Evolutionary conservation across 768 basidiomycete species (phyloP), one percentile per base, ranked within the genome.

Genomic region (Rhodotorula diobovata): DNA sequence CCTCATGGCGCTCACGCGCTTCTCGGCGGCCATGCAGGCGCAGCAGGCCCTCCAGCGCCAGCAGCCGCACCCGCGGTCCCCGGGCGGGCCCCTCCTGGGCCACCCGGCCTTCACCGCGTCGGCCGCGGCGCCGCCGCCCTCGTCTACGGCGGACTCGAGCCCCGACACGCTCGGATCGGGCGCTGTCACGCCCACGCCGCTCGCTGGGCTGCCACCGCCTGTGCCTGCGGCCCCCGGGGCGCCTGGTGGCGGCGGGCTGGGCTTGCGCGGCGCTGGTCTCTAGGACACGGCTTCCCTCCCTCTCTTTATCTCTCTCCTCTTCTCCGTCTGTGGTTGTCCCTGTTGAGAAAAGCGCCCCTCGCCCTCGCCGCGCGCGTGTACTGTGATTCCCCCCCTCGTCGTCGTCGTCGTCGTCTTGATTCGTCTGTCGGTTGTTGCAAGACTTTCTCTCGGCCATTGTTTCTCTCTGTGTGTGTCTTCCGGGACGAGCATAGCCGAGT

Each of bases 1-100:
- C 30, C 11, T 66, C n/a, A 61, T 66, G 48, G 70, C 73, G 14
- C 63, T 75, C 43, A 69, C 70, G 8, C 59, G 70, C 21, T 75
- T 71, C 41, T 70, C 73, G 30, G 70, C 61, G 32, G 66, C 54
- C 28, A 63, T 71, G 70, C 70, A 71, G 50, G 50, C 65, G 12
- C 55, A 66, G 48, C 58, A 39, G 18, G 59, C 51, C 14, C 51
- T 30, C 12, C 51, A 53, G 51, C 51, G 28, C 28, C n/a, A 7
- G 51, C 51, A 30, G 51, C n/a, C n/a, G n/a, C 51, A 53, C 12
- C 28, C n/a, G 10, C 51, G 51, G 14, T 50, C 48, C 25, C 48
- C 48, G 8, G 25, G 48, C 25, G 23, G 23, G 25, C 11, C 25
- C 23, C 20, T 48, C 46, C 23, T 50, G 25, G 48, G 48, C 48